Base-by-base conservation (phyloP, 192 early-diverging fungal genomes). In the Umbelopsis sp. region DNA sequence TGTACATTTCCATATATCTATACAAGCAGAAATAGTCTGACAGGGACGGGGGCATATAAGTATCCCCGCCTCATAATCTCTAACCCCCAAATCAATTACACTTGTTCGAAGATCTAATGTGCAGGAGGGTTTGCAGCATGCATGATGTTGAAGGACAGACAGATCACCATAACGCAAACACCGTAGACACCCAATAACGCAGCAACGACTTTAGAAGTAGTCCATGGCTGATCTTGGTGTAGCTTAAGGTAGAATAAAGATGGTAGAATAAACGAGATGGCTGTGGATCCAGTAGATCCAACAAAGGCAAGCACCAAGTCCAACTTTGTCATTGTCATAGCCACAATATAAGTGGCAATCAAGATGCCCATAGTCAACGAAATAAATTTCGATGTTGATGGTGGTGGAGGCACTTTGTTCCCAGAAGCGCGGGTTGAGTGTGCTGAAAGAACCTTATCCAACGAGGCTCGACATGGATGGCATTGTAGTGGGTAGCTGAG, bases 261-360 rank as follows among this genome's bases (percentile, higher is more conserved):
- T 0, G 97, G 97, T 20, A 99, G 81, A 68, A 99, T 99, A 77
- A 98, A 98, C 52, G 95, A 95, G 46, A 99, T 95, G 35, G 90
- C 91, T 0, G 96, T 98, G 2, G 94, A 96, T 15, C 98, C 98
- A 0, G 98, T 98, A 3, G 97, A 95, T 30, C 98, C 98, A 0
- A 99, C 98, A 71, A 98, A 86, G 0, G 95, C 84, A 52, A 99
- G 71, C 6, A 99, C 92, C 68, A 91, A 84, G 52, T 93, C 91
- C 45, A 99, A 79, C 70, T 94, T 86, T 10, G 90, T 86, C 6
- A 96, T 90, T 0, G 84, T 76, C 18, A 94, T 91, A 18, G 95
- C 91, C 46, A 92, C 81, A 10, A 88, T 25, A 61, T 91, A 96
- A 41, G 91, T 91, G 20, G 78, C 55, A 16, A 90, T 33, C 66